phyloP scores from a whole-genome alignment of 306 rosid genomes.

The Trichosanthes cucumerina region DNA sequence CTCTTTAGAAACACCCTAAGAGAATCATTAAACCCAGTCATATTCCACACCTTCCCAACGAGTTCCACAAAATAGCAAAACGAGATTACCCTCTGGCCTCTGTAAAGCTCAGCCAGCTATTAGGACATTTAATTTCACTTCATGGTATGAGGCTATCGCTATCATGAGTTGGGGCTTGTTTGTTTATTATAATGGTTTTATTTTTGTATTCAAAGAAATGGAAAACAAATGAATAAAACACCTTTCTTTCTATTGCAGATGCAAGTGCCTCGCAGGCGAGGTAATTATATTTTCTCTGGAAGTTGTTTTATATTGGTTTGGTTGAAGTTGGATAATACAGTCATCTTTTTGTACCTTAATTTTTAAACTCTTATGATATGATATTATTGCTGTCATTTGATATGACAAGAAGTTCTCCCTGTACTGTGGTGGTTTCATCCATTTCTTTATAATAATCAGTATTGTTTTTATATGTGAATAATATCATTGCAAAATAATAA shows the following conservation, averaged over 20 bases:
- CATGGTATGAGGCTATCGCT: not conserved
- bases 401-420: not conserved
- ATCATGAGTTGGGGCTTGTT: not conserved
- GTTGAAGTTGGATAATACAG: not conserved
- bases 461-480: too few species aligned
- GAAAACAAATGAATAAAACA: not conserved
- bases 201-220: not conserved
- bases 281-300: not conserved
- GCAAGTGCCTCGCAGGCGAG: not conserved
- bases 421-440: not conserved
- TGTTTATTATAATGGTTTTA: not conserved
- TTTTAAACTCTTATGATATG: not conserved
- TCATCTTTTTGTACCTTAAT: not conserved
- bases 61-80: not conserved
- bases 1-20: not conserved
- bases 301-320: constrained; percentile 2
- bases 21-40: not conserved
- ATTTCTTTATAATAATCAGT: not conserved
- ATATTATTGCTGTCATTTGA: constrained; percentile 1
- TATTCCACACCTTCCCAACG: not conserved
- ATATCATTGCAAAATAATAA: too few species aligned
- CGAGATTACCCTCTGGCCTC: not conserved
- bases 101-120: not conserved
- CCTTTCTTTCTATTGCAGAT: not conserved
- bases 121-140: not conserved